Conservation (phyloP, 352 stramenopile genomes). For the Pythium dissimile region DNA sequence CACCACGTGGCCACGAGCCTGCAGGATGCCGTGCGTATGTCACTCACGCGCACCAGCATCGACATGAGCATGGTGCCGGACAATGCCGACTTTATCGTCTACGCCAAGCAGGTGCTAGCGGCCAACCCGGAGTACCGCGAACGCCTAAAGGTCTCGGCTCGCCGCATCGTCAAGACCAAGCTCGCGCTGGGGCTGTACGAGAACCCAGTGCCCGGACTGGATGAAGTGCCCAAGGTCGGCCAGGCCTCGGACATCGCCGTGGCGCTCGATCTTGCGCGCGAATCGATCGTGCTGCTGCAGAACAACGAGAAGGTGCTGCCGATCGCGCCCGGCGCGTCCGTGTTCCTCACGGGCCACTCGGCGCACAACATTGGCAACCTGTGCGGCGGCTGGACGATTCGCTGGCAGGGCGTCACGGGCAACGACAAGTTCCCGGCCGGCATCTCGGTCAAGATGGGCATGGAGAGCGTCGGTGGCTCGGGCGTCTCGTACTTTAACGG, state of each 20-base stretch:
- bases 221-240: slow-evolving; percentile 30
- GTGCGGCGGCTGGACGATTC: slow-evolving; percentile 79
- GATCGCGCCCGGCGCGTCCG: slow-evolving; percentile 22
- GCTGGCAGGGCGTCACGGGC: slow-evolving; percentile 81
- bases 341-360: slow-evolving; percentile 74
- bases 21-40: slow-evolving; percentile 37
- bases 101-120: slow-evolving; percentile 23
- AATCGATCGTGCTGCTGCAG: slow-evolving; percentile 74
- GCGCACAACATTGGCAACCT: slow-evolving; percentile 66
- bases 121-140: slow-evolving; percentile 23
- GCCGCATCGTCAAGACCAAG: slow-evolving; percentile 26
- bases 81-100: slow-evolving; percentile 27
- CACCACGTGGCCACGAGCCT: slow-evolving; percentile 43
- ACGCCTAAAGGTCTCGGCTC: slow-evolving; percentile 17
- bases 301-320: slow-evolving; percentile 74
- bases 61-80: slow-evolving; percentile 83
- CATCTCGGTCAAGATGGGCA: slow-evolving; percentile 50
- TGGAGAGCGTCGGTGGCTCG: slow-evolving; percentile 27
- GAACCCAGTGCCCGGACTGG: slow-evolving; percentile 15
- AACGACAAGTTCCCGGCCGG: slow-evolving; percentile 62
- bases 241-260: slow-evolving; percentile 14
- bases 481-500: slow-evolving; percentile 45
- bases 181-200: slow-evolving; percentile 25
- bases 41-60: slow-evolving; percentile 57
- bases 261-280: slow-evolving; percentile 21